Conservation (phyloP, 1,139 yeast species). For the Scheffersomyces parashehatae region DNA sequence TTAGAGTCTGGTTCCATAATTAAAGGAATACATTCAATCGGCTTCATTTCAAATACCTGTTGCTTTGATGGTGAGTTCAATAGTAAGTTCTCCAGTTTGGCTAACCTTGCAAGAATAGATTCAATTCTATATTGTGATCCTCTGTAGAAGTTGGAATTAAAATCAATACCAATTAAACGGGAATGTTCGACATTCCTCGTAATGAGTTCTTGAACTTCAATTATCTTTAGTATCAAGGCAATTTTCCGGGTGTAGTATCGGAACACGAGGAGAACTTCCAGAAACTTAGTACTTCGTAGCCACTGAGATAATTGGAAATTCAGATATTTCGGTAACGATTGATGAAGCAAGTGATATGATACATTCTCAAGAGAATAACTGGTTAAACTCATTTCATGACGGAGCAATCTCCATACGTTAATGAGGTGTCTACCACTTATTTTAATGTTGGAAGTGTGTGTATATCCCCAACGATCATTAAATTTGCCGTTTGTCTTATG, state of each 20-base stretch:
- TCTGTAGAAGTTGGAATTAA: slow-evolving; percentile 79
- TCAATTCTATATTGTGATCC: slow-evolving; percentile 96
- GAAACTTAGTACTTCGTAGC: slow-evolving; percentile 32
- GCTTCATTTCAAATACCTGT: slow-evolving; percentile 82
- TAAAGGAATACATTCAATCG: slow-evolving; percentile 84
- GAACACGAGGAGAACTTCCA: slow-evolving; percentile 39
- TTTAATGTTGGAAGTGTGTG: slow-evolving; percentile 68
- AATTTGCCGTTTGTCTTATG: slow-evolving; percentile 51
- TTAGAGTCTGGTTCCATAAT: slow-evolving; percentile 90
- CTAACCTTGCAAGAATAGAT: slow-evolving; percentile 69
- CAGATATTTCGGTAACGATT: slow-evolving; percentile 63
- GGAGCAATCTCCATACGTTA: slow-evolving; percentile 79
- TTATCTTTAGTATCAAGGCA: slow-evolving; percentile 43
- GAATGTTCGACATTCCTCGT: slow-evolving; percentile 81
- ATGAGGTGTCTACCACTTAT: slow-evolving; percentile 80
- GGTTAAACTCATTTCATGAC: slow-evolving; percentile 61
- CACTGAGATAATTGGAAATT: slow-evolving; percentile 53
- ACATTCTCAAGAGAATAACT: slow-evolving; percentile 80
- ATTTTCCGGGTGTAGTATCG: slow-evolving; percentile 55
- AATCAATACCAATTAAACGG: slow-evolving; percentile 84
- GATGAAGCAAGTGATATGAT: slow-evolving; percentile 64
- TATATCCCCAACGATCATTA: slow-evolving; percentile 80
- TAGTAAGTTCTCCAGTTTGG: slow-evolving; percentile 73
- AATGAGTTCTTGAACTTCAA: slow-evolving; percentile 66
- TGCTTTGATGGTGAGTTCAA: slow-evolving; percentile 77